Evolutionary conservation across 805 yeast species (phyloP).

Genomic region (Kluyveromyces nonfermentans): DNA sequence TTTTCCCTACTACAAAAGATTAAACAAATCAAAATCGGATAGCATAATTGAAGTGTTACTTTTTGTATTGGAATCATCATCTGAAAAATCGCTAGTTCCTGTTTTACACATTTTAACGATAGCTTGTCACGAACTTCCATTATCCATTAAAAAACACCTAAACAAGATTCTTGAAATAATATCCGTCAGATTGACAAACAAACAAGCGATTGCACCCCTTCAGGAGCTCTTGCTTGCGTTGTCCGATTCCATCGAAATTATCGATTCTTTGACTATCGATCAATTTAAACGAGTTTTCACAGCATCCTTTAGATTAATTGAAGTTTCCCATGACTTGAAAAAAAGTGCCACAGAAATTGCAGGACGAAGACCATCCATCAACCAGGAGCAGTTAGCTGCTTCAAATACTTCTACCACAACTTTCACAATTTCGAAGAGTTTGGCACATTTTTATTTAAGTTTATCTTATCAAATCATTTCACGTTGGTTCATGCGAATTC

Average conservation of each 20-base stretch:
- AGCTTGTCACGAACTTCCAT: slow-evolving; percentile 75
- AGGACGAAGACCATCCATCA: slow-evolving; percentile 5
- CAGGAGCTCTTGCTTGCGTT: slow-evolving; percentile 65
- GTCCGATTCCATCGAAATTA: slow-evolving; percentile 54
- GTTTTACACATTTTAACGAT: slow-evolving; percentile 66
- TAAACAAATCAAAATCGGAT: slow-evolving; percentile 52
- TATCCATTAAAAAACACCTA: slow-evolving; percentile 57
- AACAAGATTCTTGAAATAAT: slow-evolving; percentile 61
- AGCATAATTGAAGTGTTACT: slow-evolving; percentile 51
- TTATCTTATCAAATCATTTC: slow-evolving; percentile 62
- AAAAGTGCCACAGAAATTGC: slow-evolving; percentile 10
- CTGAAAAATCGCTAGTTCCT: slow-evolving; percentile 74
- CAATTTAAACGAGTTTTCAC: slow-evolving; percentile 77
- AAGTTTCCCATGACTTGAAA: slow-evolving; percentile 50
- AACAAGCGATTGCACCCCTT: slow-evolving; percentile 61
- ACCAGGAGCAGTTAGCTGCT: slow-evolving; percentile 42
- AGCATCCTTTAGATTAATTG: slow-evolving; percentile 71
- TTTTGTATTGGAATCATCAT: slow-evolving; percentile 48
- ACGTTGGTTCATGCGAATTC: slow-evolving; percentile 62
- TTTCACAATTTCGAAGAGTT: slow-evolving; percentile 36
- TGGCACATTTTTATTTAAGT: slow-evolving; percentile 52
- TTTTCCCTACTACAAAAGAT: slow-evolving; percentile 47
- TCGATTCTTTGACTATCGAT: slow-evolving; percentile 63
- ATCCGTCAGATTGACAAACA: slow-evolving; percentile 64
- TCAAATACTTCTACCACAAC: slow-evolving; percentile 44